phyloP scores from a whole-genome alignment of 2,329 filamentous ascomycete species.

The Pseudonectria buxi region DNA sequence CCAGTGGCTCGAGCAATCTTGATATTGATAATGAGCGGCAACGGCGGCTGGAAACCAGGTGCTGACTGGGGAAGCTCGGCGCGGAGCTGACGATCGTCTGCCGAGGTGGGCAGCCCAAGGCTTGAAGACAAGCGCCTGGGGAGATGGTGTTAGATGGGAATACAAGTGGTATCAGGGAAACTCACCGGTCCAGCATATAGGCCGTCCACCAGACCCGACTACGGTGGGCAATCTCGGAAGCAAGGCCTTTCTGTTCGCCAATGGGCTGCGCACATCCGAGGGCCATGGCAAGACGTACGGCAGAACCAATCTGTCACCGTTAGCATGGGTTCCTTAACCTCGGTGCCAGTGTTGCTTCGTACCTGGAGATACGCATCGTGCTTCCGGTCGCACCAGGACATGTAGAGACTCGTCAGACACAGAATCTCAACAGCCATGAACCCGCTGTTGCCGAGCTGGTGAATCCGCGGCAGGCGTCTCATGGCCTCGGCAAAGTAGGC shows the following conservation, averaged over 20 bases:
- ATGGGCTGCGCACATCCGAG: slow-evolving; percentile 20
- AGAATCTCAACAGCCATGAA: slow-evolving; percentile 22
- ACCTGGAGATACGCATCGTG: slow-evolving; percentile 25
- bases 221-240: slow-evolving; percentile 19
- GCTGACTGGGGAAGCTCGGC: slow-evolving; percentile 19
- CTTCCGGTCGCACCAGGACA: slow-evolving; percentile 24
- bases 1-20: slow-evolving; percentile 20
- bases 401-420: slow-evolving; percentile 18
- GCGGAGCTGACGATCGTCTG: slow-evolving; percentile 21
- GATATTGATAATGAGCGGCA: slow-evolving; percentile 21
- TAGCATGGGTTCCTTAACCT: not conserved
- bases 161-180: too few species aligned
- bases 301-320: slow-evolving; percentile 17
- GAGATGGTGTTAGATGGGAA: not conserved
- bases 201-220: slow-evolving; percentile 25
- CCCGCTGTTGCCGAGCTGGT: slow-evolving; percentile 19
- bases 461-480: slow-evolving; percentile 16
- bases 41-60: slow-evolving; percentile 18
- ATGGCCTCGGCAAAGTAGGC: slow-evolving; percentile 22
- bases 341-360: not conserved
- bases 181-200: slow-evolving; percentile 24
- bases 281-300: slow-evolving; percentile 20
- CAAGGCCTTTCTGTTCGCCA: slow-evolving; percentile 19
- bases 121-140: slow-evolving; percentile 20
- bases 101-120: slow-evolving; percentile 19